Base-by-base conservation (phyloP, 2,329 filamentous ascomycete species). In the Claviceps pazoutovae region DNA sequence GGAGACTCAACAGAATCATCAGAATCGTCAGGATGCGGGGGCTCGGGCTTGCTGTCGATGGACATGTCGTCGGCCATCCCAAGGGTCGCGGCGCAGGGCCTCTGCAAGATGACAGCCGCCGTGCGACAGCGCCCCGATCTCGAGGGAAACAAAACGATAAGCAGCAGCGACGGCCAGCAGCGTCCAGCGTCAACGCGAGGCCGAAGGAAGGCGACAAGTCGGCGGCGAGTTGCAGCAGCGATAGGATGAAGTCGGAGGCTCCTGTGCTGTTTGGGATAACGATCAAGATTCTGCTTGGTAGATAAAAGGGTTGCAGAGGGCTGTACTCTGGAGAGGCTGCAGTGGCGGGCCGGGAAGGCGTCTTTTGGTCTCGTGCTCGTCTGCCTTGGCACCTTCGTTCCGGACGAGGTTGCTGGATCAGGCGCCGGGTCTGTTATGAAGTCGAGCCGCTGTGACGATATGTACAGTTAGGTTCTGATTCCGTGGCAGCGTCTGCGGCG, bases 61-160 rank as follows among this genome's bases (percentile, higher is more conserved):
- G 80, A 82, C 80, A 83, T 84, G 59, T 72, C 79, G 68, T 82
- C 78, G 69, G 78, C 76, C 79, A 83, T 83, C 66, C 73, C 71
- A 66, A 58, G 45, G 48, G 59, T 68, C 65, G 64, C 62, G 67
- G 66, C 67, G 65, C 66, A 57, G 56, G 53, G 56, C 54, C 55
- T 52, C 55, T 50, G 39, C 30, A 56, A 60, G 61, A 57, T 62
- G 62, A 66, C 57, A 64, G 63, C 64, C 64, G 64, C 64, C 56
- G 58, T 60, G 65, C 65, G 64, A 64, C 63, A 64, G 61, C 63
- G 63, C 63, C 65, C 63, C 63, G 60, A 58, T 59, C 53, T 57
- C 59, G 45, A 49, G 51, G 52, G 34, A 52, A 51, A 58, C 64
- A 67, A 63, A 68, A 64, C 58, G 60, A 62, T 58, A 59, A 59